These are phyloP conservation scores for Dioszegia hungarica DNA, from an alignment of 768 basidiomycete species.

Conservation along the genomic window DNA sequence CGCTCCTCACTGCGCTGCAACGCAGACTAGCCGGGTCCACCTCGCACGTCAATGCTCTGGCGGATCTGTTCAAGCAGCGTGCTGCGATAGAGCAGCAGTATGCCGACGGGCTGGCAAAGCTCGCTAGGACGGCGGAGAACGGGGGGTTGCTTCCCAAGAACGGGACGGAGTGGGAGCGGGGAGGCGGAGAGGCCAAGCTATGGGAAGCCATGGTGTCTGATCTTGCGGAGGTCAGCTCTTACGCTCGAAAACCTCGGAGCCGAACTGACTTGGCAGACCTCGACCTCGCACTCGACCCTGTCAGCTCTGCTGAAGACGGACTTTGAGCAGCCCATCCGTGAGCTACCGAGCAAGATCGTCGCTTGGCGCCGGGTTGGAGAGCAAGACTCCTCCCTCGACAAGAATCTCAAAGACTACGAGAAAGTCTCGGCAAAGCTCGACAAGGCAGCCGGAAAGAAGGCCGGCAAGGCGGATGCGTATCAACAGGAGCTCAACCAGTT, in stretches of 20 bases:
- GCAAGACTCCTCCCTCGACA: constrained; percentile 43
- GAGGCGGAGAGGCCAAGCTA: constrained; percentile 30
- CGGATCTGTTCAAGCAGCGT: constrained; percentile 46
- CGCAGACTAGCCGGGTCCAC: constrained; percentile 31
- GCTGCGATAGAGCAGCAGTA: constrained; percentile 45
- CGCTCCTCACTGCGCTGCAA: constrained; percentile 33
- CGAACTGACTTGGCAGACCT: constrained; percentile 22
- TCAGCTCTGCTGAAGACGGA: constrained; percentile 38
- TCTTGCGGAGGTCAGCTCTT: constrained; percentile 36
- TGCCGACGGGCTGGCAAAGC: constrained; percentile 43
- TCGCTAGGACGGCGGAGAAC: constrained; percentile 36
- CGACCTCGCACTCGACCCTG: constrained; percentile 33
- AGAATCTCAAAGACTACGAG: constrained; percentile 47
- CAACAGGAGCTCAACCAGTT: constrained; percentile 35
- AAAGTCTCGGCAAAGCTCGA: constrained; percentile 41
- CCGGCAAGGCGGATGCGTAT: constrained; percentile 35
- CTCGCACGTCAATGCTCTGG: constrained; percentile 39
- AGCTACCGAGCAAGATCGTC: constrained; percentile 36
- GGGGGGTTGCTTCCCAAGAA: constrained; percentile 27
- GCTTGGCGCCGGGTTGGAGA: constrained; percentile 30
- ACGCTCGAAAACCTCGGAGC: background rate
- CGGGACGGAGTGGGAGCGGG: constrained; percentile 32
- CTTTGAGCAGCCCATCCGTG: constrained; percentile 43
- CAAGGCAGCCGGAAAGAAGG: constrained; percentile 47
- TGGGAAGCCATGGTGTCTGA: constrained; percentile 44